These are phyloP conservation scores for Glonium stellatum DNA, from an alignment of 495 filamentous ascomycete genomes.

Conservation along the genomic window DNA sequence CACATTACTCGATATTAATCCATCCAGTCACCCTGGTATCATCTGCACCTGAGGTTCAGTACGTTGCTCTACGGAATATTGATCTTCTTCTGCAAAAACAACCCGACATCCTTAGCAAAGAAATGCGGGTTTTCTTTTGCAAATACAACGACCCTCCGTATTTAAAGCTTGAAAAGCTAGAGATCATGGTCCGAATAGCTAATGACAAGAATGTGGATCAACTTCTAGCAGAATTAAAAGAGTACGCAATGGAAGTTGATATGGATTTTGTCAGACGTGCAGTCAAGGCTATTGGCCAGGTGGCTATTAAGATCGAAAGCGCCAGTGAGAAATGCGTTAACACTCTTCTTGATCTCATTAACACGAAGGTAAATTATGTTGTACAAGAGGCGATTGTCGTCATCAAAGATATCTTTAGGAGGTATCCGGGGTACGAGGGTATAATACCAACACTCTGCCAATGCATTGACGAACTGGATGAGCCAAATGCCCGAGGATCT, in stretches of 20 bases:
- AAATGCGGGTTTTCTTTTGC: slow-evolving; percentile 98
- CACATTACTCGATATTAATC: slow-evolving; percentile 14
- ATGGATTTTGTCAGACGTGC: slow-evolving; percentile 97
- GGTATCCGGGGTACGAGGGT: slow-evolving; percentile 95
- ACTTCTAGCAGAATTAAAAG: slow-evolving; percentile 85
- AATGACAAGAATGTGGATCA: slow-evolving; percentile 97
- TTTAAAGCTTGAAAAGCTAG: slow-evolving; percentile 93
- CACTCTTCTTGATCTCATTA: slow-evolving; percentile 83
- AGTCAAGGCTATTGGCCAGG: slow-evolving; percentile 91
- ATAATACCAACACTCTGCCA: slow-evolving; percentile 95
- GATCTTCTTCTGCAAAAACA: slow-evolving; percentile 92
- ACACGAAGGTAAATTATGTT: slow-evolving; percentile 97
- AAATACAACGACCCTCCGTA: slow-evolving; percentile 99
- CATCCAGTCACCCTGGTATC: slow-evolving; percentile 82
- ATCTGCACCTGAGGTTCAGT: slow-evolving; percentile 93
- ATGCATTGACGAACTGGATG: slow-evolving; percentile 94
- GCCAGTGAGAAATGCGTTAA: slow-evolving; percentile 94
- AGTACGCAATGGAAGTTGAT: slow-evolving; percentile 95
- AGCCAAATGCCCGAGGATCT: slow-evolving; percentile 83
- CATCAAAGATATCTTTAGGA: slow-evolving; percentile 96
- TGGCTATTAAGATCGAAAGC: slow-evolving; percentile 94
- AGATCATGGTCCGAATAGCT: slow-evolving; percentile 99
- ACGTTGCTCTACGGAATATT: slow-evolving; percentile 92
- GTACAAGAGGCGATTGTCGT: slow-evolving; percentile 97
- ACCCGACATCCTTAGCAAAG: slow-evolving; percentile 92